Percentiles rank a stretch among this genome's conserved stretches.
phyloP scores from a whole-genome alignment of 2,329 filamentous ascomycete species.

The Zarea fungicola region DNA sequence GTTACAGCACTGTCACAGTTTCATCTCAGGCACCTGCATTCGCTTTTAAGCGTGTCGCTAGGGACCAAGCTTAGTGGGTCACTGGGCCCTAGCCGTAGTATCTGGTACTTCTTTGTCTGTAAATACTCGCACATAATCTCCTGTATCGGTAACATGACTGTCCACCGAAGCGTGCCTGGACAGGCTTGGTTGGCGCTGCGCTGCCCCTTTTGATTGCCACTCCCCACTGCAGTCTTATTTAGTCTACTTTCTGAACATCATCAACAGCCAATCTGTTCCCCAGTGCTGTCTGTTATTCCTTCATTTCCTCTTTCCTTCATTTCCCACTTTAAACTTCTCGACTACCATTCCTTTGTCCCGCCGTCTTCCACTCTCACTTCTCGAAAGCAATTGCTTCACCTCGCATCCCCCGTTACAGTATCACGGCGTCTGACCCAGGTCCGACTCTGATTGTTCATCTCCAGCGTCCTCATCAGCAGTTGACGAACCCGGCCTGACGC shows the following conservation, averaged over 20 bases:
- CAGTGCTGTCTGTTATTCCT: neutral
- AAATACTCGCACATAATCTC: too few relatives aligned
- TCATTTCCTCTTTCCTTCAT: constrained; percentile 2
- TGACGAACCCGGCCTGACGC: constrained; percentile 7
- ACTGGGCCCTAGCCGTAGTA: neutral
- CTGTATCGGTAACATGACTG: too few relatives aligned
- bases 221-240: constrained; percentile 11
- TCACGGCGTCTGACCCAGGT: neutral
- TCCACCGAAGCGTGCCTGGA: neutral
- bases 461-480: neutral
- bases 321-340: neutral
- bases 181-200: constrained; percentile 5
- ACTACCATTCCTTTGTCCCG: neutral
- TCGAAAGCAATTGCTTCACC: neutral
- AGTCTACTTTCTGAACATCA: constrained; percentile 8
- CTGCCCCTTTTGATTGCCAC: constrained; percentile 14
- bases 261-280: constrained; percentile 6
- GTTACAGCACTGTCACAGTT: neutral
- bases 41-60: constrained; percentile 4
- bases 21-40: neutral
- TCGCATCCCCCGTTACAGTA: neutral
- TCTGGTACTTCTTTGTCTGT: neutral
- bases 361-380: neutral
- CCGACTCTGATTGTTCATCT: neutral
- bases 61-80: constrained; percentile 1